Conservation (phyloP, 257 asterid species). For the Eustoma russellianum region DNA sequence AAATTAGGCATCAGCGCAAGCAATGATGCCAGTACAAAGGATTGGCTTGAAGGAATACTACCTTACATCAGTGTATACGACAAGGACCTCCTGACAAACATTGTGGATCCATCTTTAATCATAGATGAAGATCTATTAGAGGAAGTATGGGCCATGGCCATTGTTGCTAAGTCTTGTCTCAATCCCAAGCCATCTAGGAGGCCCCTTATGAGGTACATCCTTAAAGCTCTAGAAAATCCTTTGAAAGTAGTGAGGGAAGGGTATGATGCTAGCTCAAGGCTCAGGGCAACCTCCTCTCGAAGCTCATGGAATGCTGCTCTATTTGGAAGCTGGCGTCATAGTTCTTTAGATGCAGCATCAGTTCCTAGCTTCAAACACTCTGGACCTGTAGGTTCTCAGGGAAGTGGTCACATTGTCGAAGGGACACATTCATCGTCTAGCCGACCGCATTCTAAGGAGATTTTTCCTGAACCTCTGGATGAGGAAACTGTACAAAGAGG, state of each 20-base stretch:
- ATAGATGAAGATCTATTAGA: constrained; percentile 16
- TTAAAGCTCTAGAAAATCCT: constrained; percentile 17
- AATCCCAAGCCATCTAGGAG: constrained; percentile 10
- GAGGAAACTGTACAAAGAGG: constrained; percentile 36
- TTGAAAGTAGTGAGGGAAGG: constrained; percentile 18
- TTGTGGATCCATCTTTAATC: constrained; percentile 13
- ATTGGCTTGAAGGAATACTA: constrained; percentile 9
- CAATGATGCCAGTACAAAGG: constrained; percentile 4
- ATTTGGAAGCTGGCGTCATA: constrained; percentile 91
- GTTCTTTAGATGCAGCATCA: constrained; percentile 56
- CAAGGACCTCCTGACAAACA: constrained; percentile 8
- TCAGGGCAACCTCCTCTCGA: constrained; percentile 64
- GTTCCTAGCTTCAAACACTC: constrained; percentile 48
- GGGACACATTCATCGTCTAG: constrained; percentile 40
- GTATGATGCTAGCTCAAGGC: constrained; percentile 45
- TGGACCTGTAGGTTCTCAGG: constrained; percentile 61
- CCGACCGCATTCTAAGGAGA: constrained; percentile 64
- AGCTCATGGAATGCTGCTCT: constrained; percentile 86
- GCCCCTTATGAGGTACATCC: constrained; percentile 15
- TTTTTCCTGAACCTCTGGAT: constrained; percentile 67
- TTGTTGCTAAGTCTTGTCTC: constrained; percentile 18
- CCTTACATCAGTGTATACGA: constrained; percentile 11
- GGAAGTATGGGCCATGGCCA: constrained; percentile 23
- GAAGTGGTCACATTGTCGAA: constrained; percentile 29
- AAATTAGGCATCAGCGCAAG: constrained; percentile 12